Evolutionary conservation across 139 green algal species (phyloP), one percentile per base, ranked within the genome.

Genomic region (Eudorina sp.): DNA sequence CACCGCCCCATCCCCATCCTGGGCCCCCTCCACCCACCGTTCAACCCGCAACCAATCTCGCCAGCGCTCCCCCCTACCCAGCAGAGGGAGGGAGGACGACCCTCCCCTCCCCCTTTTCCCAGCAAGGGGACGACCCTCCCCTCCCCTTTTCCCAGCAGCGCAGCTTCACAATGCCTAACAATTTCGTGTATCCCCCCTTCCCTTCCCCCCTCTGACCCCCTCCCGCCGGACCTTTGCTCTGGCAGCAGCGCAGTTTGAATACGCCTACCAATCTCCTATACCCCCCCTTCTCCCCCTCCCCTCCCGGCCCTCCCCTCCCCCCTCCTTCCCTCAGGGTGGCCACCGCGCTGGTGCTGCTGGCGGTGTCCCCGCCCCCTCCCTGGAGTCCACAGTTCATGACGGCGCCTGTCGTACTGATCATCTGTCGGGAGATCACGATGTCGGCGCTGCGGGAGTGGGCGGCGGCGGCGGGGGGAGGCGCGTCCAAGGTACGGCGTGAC

Each of bases 361-460:
- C 80, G 85, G 95, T 92, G 6, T 87, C 83, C 1, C 93, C 96
- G 23, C 94, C 95, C 23, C 85, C 94, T 14, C 89, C 94, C 38
- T 94, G 96, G 85, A 88, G 92, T 16, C 48, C 93, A 7, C 89
- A 92, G 18, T 46, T 89, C 19, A 88, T 96, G 82, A 91, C 92
- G 18, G 90, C 94, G 68, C 93, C 96, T 78, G 90, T 94, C 9
- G 76, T 92, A 4, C 79, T 95, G 73, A 98, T 99, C 46, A 98
- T 98, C 41, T 92, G 94, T 16, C 88, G 97, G 0, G 97, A 99
- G 83, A 97, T 99, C 41, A 97, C 96, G 1, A 99, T 99, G 96
- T 95, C 90, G 0, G 92, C 97, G 14, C 92, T 99, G 78, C 88
- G 97, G 6, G 97, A 99, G 86, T 99, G 97, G 97, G 97, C 97